Conservation (phyloP, 2,329 filamentous ascomycete species). For the Alternaria viburni region DNA sequence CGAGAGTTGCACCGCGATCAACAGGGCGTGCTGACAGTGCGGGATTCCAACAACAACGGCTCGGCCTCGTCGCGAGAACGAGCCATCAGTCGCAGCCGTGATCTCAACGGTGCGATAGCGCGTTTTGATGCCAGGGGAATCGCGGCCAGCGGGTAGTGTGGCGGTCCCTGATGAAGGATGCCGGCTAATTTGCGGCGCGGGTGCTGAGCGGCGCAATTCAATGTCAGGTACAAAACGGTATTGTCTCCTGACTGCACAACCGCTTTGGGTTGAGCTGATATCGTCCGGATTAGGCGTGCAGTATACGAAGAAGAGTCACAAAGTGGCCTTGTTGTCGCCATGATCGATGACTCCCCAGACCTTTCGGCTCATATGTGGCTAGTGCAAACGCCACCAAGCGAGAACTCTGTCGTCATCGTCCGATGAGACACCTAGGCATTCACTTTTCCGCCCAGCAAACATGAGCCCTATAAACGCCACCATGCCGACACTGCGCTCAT, state of each 20-base stretch:
- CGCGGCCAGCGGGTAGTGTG: background rate
- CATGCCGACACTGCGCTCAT: background rate
- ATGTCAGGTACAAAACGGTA: background rate
- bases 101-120: slow-evolving; percentile 3
- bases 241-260: background rate
- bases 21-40: background rate
- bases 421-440: slow-evolving; percentile 10
- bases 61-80: background rate
- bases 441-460: slow-evolving; percentile 8
- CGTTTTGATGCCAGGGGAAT: slow-evolving; percentile 8
- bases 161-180: background rate
- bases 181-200: background rate
- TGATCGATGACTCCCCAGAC: background rate
- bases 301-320: background rate
- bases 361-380: slow-evolving; percentile 3
- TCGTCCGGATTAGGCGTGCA: background rate
- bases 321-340: background rate
- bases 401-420: slow-evolving; percentile 28
- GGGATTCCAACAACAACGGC: background rate
- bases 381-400: slow-evolving; percentile 13
- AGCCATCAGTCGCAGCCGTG: background rate
- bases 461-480: slow-evolving; percentile 5
- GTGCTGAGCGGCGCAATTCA: background rate
- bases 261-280: background rate
- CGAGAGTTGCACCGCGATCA: background rate